Percentiles rank a stretch among this genome's conserved stretches.
Conservation (phyloP, 805 yeast genomes). For the Trichomonascus vanleenenianus region DNA sequence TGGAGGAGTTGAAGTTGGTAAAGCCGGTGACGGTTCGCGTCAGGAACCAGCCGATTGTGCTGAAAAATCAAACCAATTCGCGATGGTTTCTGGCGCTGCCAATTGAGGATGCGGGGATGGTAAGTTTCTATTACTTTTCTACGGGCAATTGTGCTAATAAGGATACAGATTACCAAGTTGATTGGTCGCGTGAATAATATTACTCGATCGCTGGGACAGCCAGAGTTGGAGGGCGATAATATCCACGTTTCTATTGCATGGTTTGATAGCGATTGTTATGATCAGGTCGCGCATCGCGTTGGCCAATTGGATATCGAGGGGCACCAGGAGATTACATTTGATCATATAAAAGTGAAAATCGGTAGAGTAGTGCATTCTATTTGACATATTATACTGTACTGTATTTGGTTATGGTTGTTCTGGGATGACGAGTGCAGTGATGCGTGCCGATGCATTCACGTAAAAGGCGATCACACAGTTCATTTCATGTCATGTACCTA, state of each 20-base stretch:
- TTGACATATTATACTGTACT: too few species aligned
- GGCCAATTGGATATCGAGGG: neutral
- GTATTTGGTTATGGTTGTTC: too few species aligned
- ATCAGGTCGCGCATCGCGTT: neutral
- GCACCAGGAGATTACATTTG: neutral
- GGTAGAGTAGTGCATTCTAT: slow-evolving; percentile 13
- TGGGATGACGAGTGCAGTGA: too few species aligned
- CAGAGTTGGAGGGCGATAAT: slow-evolving; percentile 1
- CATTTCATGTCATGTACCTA: too few species aligned
- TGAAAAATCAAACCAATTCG: slow-evolving; percentile 10
- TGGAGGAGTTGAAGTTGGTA: neutral
- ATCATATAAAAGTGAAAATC: slow-evolving; percentile 8
- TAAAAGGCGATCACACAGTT: too few species aligned
- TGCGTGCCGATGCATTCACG: too few species aligned
- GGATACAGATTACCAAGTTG: too few species aligned
- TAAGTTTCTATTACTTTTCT: too few species aligned
- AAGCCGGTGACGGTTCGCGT: neutral
- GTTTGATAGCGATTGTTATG: slow-evolving; percentile 6
- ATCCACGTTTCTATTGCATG: slow-evolving; percentile 16
- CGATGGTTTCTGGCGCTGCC: slow-evolving; percentile 11
- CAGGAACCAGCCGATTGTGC: neutral
- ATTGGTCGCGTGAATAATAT: neutral
- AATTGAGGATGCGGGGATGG: neutral
- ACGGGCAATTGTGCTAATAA: too few species aligned
- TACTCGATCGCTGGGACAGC: slow-evolving; percentile 1